Conservation (phyloP, 257 asterid genomes). For the Nicotiana paniculata region DNA sequence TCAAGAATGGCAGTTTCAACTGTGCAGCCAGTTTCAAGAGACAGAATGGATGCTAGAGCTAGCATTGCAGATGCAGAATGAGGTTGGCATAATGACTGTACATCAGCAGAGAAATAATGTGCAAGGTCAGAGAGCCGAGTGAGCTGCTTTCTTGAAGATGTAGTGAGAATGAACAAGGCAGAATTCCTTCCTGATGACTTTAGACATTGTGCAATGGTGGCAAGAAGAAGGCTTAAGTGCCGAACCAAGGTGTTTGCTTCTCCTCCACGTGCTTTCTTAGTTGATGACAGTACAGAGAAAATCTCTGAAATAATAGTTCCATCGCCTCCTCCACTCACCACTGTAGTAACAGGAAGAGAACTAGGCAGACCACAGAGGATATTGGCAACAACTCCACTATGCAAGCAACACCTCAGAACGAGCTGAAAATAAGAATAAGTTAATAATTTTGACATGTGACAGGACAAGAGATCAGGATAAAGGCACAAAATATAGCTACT, state of each 20-base stretch:
- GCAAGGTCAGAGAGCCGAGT: slow-evolving; percentile 81
- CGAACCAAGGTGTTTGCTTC: slow-evolving; percentile 65
- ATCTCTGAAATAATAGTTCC: slow-evolving; percentile 88
- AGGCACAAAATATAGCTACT: neutral
- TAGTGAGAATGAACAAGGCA: slow-evolving; percentile 78
- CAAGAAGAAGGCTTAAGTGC: slow-evolving; percentile 74
- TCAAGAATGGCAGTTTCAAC: slow-evolving; percentile 66
- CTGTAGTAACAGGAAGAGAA: slow-evolving; percentile 76
- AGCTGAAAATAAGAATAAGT: slow-evolving; percentile 22
- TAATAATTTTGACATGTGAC: neutral
- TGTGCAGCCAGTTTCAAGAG: slow-evolving; percentile 68
- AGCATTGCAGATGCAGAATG: slow-evolving; percentile 89
- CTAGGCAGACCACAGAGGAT: slow-evolving; percentile 87
- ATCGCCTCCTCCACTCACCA: slow-evolving; percentile 96
- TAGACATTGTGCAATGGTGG: slow-evolving; percentile 67
- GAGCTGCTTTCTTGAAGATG: slow-evolving; percentile 79
- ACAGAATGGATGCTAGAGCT: slow-evolving; percentile 84
- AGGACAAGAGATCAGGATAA: slow-evolving; percentile 3
- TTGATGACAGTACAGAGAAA: slow-evolving; percentile 67
- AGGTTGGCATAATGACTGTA: slow-evolving; percentile 65
- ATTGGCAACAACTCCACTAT: slow-evolving; percentile 48
- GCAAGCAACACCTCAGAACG: slow-evolving; percentile 55
- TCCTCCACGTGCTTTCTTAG: slow-evolving; percentile 52
- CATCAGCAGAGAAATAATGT: slow-evolving; percentile 75
- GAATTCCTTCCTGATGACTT: slow-evolving; percentile 84